Evolutionary conservation across 2,329 filamentous ascomycete genomes (phyloP), one percentile per base, ranked within the genome.

Genomic region (Aspergillus tamarii): DNA sequence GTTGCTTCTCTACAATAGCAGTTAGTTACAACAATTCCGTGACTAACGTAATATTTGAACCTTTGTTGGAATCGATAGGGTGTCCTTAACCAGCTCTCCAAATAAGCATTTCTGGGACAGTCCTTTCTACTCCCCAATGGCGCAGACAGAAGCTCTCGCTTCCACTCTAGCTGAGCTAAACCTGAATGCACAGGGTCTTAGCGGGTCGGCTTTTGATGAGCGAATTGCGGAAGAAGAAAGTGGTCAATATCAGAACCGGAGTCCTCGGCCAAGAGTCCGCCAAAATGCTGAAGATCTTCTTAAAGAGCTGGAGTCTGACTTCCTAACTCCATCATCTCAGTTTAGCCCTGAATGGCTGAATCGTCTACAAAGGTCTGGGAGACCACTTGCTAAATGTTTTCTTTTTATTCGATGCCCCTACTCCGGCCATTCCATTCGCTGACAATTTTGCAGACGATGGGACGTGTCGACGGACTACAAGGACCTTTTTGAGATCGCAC

Each of bases 291-390:
- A 88, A n/a, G 84, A 85, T 36, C 81, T 94, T 64, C 92, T 92
- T 78, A 81, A 82, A 53, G 84, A 88, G 65, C 85, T 98, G 6
- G 93, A 96, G 78, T 74, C 85, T 60, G 88, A 91, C 54, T 95
- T 94, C 72, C 83, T 99, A 30, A 88, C 87, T 2, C 94, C 95
- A 0, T 92, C 92, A 1, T 85, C 88, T 6, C 85, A 86, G 2
- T 97, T 99, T 81, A 93, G 89, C 39, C 83, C 87, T 5, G 89
- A 91, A 73, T 98, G 95, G 93, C 86, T 99, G 64, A 93, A 97
- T 77, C 87, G 87, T 61, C 81, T 98, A 50, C 95, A 99, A 79
- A 92, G 94, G 84, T 88, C 77, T 63, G 80, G 70, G 48, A 60
- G 26, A 19, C 34, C 54, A n/a, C 55, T 46, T 55, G 58, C 62